Evolutionary conservation across 2,329 filamentous ascomycete species (phyloP), one percentile per base, ranked within the genome.

Genomic region (Botryotinia narcissicola): DNA sequence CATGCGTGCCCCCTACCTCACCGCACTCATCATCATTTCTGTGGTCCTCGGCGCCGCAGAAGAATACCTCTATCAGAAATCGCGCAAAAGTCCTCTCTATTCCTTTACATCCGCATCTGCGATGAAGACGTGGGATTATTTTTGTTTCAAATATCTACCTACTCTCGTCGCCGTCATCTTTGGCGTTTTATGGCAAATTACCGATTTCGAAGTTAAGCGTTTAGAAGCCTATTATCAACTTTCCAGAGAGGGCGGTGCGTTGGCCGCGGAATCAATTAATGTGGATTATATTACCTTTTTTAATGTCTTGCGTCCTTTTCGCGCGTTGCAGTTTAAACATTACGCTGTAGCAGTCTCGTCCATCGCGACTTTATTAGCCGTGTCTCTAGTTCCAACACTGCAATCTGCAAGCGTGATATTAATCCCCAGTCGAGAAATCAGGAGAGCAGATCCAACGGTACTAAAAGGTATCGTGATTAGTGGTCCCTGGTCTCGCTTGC

Each of bases 301-400:
- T 82, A 90, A 87, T 78, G 89, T 92, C 78, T 81, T 91, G 57
- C 86, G 90, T 3, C 92, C 92, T 0, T 81, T 93, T 7, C 85
- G 87, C 63, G 91, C 91, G 1, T 78, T 93, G 4, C 84, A 84
- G 74, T 86, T 88, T 75, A 86, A 85, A 62, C 92, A 94, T 77
- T 92, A 90, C 79, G 90, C 91, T 0, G 91, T 94, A 9, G 87
- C 87, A 0, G 83, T 91, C 22, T 92, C 90, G 0, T 92, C 91
- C 0, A 76, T 92, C 9, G 88, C 89, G 0, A 90, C 90, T 1
- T 81, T 91, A 7, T 82, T 93, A 66, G 90, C 91, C 22, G 88
- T 91, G 61, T 91, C 90, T 16, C 81, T 92, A 7, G 89, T 92
- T 5, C 92, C 92, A 1, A 91, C 91, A 0, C 84, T 93, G 48